Conservation (phyloP, 2,329 filamentous ascomycete species). For the Cladobotryum protrusum region DNA sequence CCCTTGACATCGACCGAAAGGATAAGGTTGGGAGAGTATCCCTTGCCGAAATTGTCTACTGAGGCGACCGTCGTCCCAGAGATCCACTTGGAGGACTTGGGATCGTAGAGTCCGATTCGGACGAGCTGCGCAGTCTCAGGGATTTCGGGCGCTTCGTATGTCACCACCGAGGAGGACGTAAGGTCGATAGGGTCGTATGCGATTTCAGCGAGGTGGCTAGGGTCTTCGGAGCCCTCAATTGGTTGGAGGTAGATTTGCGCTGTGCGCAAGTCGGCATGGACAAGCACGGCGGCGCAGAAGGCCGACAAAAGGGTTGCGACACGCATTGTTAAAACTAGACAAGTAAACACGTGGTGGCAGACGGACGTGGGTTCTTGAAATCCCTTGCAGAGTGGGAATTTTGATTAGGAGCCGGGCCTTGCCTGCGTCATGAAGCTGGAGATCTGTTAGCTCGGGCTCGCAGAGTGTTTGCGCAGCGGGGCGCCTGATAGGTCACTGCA, state of each 20-base stretch:
- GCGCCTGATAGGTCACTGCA: neutral
- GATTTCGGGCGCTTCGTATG: constrained; percentile 53
- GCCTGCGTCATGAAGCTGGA: neutral
- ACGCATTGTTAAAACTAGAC: constrained; percentile 32
- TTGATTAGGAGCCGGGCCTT: neutral
- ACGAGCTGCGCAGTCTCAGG: constrained; percentile 41
- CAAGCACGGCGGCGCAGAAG: constrained; percentile 37
- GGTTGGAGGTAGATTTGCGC: constrained; percentile 51
- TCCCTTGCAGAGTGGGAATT: neutral
- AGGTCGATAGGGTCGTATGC: constrained; percentile 45
- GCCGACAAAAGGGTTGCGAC: constrained; percentile 33
- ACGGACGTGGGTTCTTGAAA: neutral
- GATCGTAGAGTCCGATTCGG: constrained; percentile 53
- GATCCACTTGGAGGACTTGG: constrained; percentile 39
- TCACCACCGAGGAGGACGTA: constrained; percentile 39
- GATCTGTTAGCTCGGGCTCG: neutral
- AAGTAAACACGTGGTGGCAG: neutral
- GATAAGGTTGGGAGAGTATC: constrained; percentile 52
- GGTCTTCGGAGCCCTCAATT: constrained; percentile 32
- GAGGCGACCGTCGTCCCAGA: constrained; percentile 51
- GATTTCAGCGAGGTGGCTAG: constrained; percentile 47
- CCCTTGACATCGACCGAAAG: constrained; percentile 43
- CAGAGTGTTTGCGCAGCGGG: neutral
- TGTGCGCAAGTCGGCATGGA: constrained; percentile 35
- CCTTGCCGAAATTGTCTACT: constrained; percentile 53